Percentiles rank a stretch among this genome's conserved stretches.
phyloP scores from a whole-genome alignment of 345 rosid species.

The Clausena lansium region DNA sequence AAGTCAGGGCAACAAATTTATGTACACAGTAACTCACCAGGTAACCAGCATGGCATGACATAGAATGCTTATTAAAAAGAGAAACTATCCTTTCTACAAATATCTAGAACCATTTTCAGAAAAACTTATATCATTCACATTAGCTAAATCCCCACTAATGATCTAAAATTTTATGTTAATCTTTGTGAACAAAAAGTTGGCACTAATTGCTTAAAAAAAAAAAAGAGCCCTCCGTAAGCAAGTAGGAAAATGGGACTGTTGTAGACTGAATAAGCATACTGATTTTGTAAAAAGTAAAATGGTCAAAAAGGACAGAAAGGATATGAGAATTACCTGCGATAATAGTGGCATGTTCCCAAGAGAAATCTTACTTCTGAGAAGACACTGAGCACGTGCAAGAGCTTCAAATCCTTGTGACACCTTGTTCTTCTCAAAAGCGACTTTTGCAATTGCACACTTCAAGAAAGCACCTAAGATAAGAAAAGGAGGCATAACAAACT shows the following conservation, averaged over 20 bases:
- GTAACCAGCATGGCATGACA: not conserved
- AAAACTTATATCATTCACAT: not conserved
- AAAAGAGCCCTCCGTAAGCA: not conserved
- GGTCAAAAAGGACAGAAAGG: conserved; percentile 10
- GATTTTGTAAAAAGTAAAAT: not conserved
- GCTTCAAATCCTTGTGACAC: conserved; percentile 95
- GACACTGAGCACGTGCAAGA: conserved; percentile 89
- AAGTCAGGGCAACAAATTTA: conserved; percentile 12
- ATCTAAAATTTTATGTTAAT: not conserved
- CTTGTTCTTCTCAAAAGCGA: conserved; percentile 77
- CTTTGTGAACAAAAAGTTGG: not conserved
- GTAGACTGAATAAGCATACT: not conserved
- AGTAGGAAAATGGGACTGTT: not conserved
- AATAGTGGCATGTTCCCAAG: conserved; percentile 74
- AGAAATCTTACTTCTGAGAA: conserved; percentile 80
- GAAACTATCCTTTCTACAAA: conserved; percentile 6
- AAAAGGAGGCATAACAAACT: conserved; percentile 54
- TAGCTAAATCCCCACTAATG: not conserved
- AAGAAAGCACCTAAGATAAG: conserved; percentile 72
- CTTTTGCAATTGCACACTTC: conserved; percentile 95
- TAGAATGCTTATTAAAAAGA: not conserved
- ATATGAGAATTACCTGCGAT: conserved; percentile 53
- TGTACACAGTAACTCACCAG: not conserved
- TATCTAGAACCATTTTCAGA: conserved; percentile 11
- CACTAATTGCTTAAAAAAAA: not conserved